phyloP scores from a whole-genome alignment of 1,284 basidiomycete species.

The Malassezia pachydermatis region DNA sequence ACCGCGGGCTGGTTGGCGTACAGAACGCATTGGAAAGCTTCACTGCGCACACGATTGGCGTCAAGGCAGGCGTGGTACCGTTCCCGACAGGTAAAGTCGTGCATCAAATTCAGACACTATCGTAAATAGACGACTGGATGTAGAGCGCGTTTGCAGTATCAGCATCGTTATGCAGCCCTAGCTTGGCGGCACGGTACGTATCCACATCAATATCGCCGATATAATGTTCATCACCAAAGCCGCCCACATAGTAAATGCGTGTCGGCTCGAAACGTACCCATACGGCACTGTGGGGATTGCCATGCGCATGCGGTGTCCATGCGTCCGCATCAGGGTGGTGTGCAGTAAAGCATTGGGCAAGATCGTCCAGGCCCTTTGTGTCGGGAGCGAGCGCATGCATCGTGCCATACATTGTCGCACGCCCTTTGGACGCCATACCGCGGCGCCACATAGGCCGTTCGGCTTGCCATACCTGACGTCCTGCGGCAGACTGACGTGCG shows the following conservation, averaged over 20 bases:
- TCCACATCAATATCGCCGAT: constrained; percentile 36
- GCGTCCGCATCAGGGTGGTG: constrained; percentile 34
- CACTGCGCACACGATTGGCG: not conserved
- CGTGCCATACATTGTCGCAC: constrained; percentile 37
- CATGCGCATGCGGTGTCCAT: constrained; percentile 32
- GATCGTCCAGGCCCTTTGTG: constrained; percentile 1
- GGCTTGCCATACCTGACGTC: constrained; percentile 22
- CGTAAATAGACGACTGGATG: not conserved
- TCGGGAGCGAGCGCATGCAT: constrained; percentile 22
- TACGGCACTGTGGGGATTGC: constrained; percentile 34
- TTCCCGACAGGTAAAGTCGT: no score
- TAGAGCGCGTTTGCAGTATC: not conserved
- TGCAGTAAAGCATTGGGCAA: constrained; percentile 25
- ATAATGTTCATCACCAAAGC: constrained; percentile 45
- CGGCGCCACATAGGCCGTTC: constrained; percentile 35
- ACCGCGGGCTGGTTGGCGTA: not conserved
- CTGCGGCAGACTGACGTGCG: not conserved
- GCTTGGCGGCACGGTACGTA: constrained; percentile 13
- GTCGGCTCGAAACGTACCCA: constrained; percentile 36
- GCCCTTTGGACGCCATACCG: constrained; percentile 42
- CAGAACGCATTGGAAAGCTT: not conserved
- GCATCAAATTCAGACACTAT: not conserved
- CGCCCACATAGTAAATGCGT: constrained; percentile 38
- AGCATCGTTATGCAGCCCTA: not conserved
- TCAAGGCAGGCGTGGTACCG: not conserved